Evolutionary conservation across 1,284 basidiomycete species (phyloP).

Genomic region (Austroboletus novae-zelandiae): DNA sequence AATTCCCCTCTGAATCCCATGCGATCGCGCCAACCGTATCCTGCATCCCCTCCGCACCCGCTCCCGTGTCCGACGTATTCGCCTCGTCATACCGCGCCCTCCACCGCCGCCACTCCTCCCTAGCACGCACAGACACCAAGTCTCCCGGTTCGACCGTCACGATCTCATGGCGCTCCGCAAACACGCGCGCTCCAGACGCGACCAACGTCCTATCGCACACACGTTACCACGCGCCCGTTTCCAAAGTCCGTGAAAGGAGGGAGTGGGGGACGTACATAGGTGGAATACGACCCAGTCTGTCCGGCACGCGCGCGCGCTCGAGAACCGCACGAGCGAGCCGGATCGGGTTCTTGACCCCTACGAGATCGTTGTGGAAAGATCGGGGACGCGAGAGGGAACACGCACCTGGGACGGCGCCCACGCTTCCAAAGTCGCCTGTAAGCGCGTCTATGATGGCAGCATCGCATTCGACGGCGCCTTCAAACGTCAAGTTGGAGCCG

Average conservation of each 20-base stretch:
- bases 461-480: constrained; percentile 73
- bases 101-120: constrained; percentile 62
- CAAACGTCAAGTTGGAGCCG: constrained; percentile 71
- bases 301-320: constrained; percentile 46
- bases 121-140: constrained; percentile 50
- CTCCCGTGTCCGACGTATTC: background rate
- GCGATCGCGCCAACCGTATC: constrained; percentile 77
- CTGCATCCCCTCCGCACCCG: constrained; percentile 38
- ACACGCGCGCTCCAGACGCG: constrained; percentile 49
- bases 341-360: constrained; percentile 70
- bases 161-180: constrained; percentile 38
- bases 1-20: constrained; percentile 40
- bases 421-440: constrained; percentile 58
- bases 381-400: background rate
- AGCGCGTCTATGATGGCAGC: constrained; percentile 66
- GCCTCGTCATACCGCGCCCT: constrained; percentile 36
- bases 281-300: constrained; percentile 60
- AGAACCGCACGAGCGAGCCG: constrained; percentile 53
- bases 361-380: background rate
- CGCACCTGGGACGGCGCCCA: constrained; percentile 65
- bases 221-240: too few relatives aligned
- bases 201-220: constrained; percentile 42
- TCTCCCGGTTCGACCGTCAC: constrained; percentile 39
- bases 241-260: too few relatives aligned
- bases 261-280: constrained; percentile 47